phyloP scores from a whole-genome alignment of 2,329 filamentous ascomycete species.

The Venturia carpophila region DNA sequence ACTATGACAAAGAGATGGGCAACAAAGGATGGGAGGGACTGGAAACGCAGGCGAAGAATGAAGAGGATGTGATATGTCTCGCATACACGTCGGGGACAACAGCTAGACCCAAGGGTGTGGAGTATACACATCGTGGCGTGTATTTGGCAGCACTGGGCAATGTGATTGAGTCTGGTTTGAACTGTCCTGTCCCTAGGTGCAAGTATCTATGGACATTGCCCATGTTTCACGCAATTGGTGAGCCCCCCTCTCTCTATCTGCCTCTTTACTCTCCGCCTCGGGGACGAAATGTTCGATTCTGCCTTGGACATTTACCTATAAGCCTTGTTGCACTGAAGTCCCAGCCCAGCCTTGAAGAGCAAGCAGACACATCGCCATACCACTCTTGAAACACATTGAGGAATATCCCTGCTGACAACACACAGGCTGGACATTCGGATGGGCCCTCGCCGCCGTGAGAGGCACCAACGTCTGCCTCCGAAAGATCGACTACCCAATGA shows the following conservation, averaged over 20 bases:
- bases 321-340: not conserved
- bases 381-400: too few relatives aligned
- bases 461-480: constrained; percentile 93
- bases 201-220: constrained; percentile 88
- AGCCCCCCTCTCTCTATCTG: constrained; percentile 21
- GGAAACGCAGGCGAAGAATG: constrained; percentile 59
- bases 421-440: constrained; percentile 71
- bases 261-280: constrained; percentile 21
- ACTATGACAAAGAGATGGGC: constrained; percentile 60
- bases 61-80: constrained; percentile 76
- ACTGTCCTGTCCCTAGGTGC: constrained; percentile 47
- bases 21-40: constrained; percentile 69
- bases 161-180: constrained; percentile 80
- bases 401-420: not conserved
- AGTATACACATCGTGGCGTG: constrained; percentile 79
- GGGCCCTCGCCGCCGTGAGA: constrained; percentile 84
- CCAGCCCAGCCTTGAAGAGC: not conserved
- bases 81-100: constrained; percentile 95
- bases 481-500: constrained; percentile 89
- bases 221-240: constrained; percentile 64
- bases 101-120: constrained; percentile 82
- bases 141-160: constrained; percentile 83
- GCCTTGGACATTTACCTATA: not conserved
- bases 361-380: too few relatives aligned
- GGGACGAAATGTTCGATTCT: not conserved